Percentiles rank a stretch among this genome's conserved stretches.
phyloP scores from a whole-genome alignment of 2,329 filamentous ascomycete species.

The Ceratocystis alfenasii region DNA sequence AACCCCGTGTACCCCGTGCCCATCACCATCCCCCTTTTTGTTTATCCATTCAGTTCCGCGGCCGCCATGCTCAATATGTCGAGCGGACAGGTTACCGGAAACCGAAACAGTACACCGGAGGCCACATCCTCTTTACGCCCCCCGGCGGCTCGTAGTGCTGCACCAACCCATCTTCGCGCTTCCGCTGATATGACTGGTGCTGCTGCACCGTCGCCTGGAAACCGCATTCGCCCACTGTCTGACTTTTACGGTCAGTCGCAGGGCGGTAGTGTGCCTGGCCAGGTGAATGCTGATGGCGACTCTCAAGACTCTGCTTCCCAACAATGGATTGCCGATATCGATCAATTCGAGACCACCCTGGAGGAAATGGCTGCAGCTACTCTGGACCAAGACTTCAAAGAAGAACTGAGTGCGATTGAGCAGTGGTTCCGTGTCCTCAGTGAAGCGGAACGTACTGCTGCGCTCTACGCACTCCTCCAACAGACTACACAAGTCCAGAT shows the following conservation, averaged over 20 bases:
- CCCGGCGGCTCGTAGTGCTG: constrained; percentile 64
- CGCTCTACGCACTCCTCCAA: constrained; percentile 86
- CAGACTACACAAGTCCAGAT: constrained; percentile 99
- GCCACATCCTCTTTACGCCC: constrained; percentile 75
- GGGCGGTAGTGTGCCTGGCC: constrained; percentile 41
- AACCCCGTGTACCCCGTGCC: not conserved
- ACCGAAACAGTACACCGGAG: constrained; percentile 96
- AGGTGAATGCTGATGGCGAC: constrained; percentile 60
- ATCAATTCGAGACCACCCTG: constrained; percentile 96
- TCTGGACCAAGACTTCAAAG: constrained; percentile 98
- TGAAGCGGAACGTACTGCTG: constrained; percentile 90
- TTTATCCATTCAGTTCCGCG: not conserved
- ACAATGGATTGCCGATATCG: constrained; percentile 98
- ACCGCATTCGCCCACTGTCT: constrained; percentile 82
- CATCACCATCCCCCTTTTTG: not conserved
- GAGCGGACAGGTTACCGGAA: constrained; percentile 58
- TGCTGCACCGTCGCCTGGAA: constrained; percentile 56
- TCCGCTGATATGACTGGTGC: constrained; percentile 93
- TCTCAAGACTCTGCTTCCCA: constrained; percentile 86
- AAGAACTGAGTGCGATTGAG: constrained; percentile 95
- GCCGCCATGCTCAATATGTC: constrained; percentile 48
- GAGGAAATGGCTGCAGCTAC: constrained; percentile 98
- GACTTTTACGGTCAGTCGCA: constrained; percentile 80
- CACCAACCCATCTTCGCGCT: constrained; percentile 73
- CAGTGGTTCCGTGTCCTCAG: constrained; percentile 98